These are phyloP conservation scores for Prinsepia uniflora DNA, from an alignment of 306 rosid species.

Conservation along the genomic window DNA sequence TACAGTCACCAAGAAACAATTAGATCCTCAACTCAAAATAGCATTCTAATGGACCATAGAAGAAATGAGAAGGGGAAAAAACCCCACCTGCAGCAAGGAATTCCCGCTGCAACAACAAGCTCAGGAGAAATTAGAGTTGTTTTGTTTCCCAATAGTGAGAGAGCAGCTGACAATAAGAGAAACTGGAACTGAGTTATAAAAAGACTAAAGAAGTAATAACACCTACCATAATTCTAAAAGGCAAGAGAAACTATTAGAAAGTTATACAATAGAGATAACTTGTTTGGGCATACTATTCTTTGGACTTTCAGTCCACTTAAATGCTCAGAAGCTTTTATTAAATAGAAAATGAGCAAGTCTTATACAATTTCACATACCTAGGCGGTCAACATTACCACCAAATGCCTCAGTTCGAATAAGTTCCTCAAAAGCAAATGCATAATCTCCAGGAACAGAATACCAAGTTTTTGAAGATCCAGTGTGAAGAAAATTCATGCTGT, in stretches of 20 bases:
- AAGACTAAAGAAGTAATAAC: constrained; percentile 32
- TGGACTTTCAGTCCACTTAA: background rate
- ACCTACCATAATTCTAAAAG: constrained; percentile 15
- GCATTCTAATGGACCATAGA: background rate
- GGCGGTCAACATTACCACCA: constrained; percentile 73
- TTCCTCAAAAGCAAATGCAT: constrained; percentile 88
- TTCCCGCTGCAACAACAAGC: constrained; percentile 64
- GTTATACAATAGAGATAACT: background rate
- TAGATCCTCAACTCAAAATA: background rate
- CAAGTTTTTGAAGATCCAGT: constrained; percentile 94
- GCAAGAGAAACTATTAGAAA: constrained; percentile 2
- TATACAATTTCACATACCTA: constrained; percentile 54
- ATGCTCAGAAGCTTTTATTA: constrained; percentile 10
- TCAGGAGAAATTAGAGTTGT: constrained; percentile 90
- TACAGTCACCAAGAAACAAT: background rate
- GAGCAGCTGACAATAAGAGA: constrained; percentile 86
- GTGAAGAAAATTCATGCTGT: constrained; percentile 96
- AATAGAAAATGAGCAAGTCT: constrained; percentile 17
- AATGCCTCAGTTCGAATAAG: constrained; percentile 65
- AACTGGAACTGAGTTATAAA: constrained; percentile 52
- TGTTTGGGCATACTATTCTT: background rate
- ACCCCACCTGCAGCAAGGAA: constrained; percentile 96
- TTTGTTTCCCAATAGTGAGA: constrained; percentile 87
- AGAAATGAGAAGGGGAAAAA: background rate
- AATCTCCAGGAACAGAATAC: constrained; percentile 94